phyloP scores from a whole-genome alignment of 2,329 filamentous ascomycete species.

The Monosporascus sp. region DNA sequence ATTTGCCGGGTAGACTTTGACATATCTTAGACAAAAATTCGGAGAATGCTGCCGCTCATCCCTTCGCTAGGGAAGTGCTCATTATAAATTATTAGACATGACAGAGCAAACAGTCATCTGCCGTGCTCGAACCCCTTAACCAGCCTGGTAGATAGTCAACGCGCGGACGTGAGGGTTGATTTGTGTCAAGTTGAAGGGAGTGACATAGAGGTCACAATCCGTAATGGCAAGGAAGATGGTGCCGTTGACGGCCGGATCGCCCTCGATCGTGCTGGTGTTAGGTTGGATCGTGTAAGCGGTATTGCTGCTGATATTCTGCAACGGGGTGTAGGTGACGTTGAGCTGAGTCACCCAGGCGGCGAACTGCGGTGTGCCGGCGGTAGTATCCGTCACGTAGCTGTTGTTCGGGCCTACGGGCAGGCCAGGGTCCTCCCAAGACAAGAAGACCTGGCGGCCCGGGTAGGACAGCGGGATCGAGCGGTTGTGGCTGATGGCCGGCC shows the following conservation, averaged over 20 bases:
- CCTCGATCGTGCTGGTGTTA: constrained; percentile 59
- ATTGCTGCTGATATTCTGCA: constrained; percentile 50
- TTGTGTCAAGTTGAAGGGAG: constrained; percentile 69
- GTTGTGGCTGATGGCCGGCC: constrained; percentile 63
- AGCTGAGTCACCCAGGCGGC: constrained; percentile 76
- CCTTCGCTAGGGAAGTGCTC: not conserved
- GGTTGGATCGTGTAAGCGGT: constrained; percentile 69
- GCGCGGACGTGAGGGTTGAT: constrained; percentile 75
- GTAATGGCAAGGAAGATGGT: constrained; percentile 79
- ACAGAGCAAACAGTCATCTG: not conserved
- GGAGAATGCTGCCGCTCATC: too few species aligned
- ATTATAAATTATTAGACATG: not conserved
- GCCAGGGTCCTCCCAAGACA: constrained; percentile 70
- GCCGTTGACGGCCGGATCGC: constrained; percentile 67
- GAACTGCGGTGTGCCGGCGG: constrained; percentile 56
- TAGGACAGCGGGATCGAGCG: constrained; percentile 67
- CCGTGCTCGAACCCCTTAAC: constrained; percentile 41
- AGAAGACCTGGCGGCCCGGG: constrained; percentile 65
- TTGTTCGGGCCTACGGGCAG: constrained; percentile 72
- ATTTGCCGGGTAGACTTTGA: too few species aligned
- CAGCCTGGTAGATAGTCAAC: constrained; percentile 71
- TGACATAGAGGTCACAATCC: constrained; percentile 62
- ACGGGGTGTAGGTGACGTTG: constrained; percentile 64
- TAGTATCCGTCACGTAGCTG: constrained; percentile 65
- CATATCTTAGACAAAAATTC: too few species aligned